Evolutionary conservation across 2,329 filamentous ascomycete genomes (phyloP), one percentile per base, ranked within the genome.

Genomic region (Fusarium zealandicum): DNA sequence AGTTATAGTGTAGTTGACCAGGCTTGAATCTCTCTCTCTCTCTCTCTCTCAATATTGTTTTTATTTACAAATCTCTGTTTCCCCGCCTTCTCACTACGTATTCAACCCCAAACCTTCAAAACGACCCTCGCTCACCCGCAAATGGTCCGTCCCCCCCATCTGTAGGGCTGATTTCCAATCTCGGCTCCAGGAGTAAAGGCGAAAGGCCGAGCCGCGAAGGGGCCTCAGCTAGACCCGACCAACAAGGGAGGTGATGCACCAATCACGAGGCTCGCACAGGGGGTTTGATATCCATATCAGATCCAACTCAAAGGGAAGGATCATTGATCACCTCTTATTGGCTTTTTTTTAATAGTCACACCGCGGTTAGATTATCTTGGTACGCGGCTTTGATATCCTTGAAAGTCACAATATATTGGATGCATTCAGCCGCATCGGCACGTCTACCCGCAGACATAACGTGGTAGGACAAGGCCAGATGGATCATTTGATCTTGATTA

Each of bases 141-240:
- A 25, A 25, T 25, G 7, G 9, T 25, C 12, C n/a, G n/a, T n/a
- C n/a, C n/a, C n/a, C 5, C 11, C 20, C 43, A 35, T 37, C 18
- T 37, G 18, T 45, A 56, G 39, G 41, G 57, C 61, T 51, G 44
- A 35, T 35, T 13, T 22, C 25, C 37, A 22, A 42, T 56, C 51
- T 66, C 60, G 50, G 45, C 46, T 22, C 36, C 41, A 52, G 55
- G 51, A 65, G 44, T 66, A 59, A 67, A 64, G 49, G 25, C 41
- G 31, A 61, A 61, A 61, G 48, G 55, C 65, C 65, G 63, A 68
- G 59, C 38, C 61, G 64, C 65, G 64, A 66, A 22, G 32, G 27
- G 30, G 32, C 14, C 49, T 51, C 46, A 27, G 12, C 50, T 45
- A 17, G 50, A 44, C 51, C 20, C 6, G 6, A 6, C 22, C 20